Evolutionary conservation across 345 rosid genomes (phyloP), one percentile per base, ranked within the genome.

Genomic region (Reutealis trisperma): DNA sequence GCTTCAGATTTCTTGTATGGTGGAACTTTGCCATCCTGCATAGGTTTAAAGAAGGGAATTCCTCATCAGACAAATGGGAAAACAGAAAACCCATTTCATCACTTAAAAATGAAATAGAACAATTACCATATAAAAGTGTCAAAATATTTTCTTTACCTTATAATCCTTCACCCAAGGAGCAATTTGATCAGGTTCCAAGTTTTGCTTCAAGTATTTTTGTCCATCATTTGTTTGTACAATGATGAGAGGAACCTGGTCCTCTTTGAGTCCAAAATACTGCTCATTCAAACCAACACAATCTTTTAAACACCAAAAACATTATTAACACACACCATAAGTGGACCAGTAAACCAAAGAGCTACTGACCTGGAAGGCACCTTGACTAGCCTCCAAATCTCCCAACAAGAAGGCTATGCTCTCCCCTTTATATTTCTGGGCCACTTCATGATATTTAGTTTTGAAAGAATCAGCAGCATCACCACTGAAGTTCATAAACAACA

Each of bases 201-300:
- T 87, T 15, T 90, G 75, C 76, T 94, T 94, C 86, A 96, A 74
- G 78, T 88, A 96, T 75, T 94, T 96, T 87, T 88, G 84, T 67
- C 88, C 92, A 70, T 94, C 90, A 72, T 66, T 82, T 25, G 92
- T 85, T 85, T 91, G 93, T 72, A 94, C 77, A 64, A 96, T 72
- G 67, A 96, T 74, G 73, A 96, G 92, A 63, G 99, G 99, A 52
- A 78, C 91, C 80, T 96, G 99, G 67, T 90, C 89, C 66, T 87
- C 95, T 76, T 82, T 85, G 19, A 96, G 87, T 79, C 99, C 99
- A 87, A 92, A 96, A 75, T 91, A 96, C 99, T 96, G 91, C 75
- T 81, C 78, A 74, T 77, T 75, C 79, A 21, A 81, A 55, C 32
- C 57, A 72, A 51, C 2, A 19, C 24, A 30, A 32, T 1, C 10